Evolutionary conservation across 768 basidiomycete genomes (phyloP).

Genomic region (Suillus cothurnatus): DNA sequence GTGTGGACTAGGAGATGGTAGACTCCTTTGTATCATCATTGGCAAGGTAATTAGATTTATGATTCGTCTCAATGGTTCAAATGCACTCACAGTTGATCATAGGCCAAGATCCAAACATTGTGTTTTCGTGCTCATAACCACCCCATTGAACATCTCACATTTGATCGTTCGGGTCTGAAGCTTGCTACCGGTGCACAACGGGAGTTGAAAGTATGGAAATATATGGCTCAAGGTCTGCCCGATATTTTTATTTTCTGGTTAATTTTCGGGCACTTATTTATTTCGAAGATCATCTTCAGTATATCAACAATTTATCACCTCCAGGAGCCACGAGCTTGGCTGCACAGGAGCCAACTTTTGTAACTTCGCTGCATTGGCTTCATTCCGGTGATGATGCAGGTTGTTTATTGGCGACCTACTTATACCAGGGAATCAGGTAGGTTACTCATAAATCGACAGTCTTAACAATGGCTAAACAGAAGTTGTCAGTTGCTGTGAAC

Average conservation of each 20-base stretch:
- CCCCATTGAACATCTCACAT: conserved; percentile 7
- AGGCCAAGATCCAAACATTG: conserved; percentile 5
- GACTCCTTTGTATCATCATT: conserved; percentile 8
- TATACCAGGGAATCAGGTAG: conserved; percentile 8
- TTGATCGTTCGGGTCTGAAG: conserved; percentile 3
- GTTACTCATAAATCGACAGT: not conserved
- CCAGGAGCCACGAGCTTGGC: not conserved
- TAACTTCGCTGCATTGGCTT: conserved; percentile 7
- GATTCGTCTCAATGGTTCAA: not conserved
- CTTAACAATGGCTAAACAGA: too few species aligned
- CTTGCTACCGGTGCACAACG: conserved; percentile 1
- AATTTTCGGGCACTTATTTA: not conserved
- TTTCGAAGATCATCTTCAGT: not conserved
- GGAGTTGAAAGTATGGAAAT: conserved; percentile 7
- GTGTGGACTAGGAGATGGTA: conserved; percentile 9
- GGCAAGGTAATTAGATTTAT: not conserved
- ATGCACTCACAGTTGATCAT: not conserved
- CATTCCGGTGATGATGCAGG: conserved; percentile 6
- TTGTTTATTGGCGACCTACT: conserved; percentile 7
- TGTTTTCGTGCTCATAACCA: not conserved
- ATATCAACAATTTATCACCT: not conserved
- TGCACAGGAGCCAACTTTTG: not conserved
- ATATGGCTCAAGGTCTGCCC: conserved; percentile 2
- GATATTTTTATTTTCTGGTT: not conserved
- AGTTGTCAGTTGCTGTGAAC: conserved; percentile 3